phyloP scores from a whole-genome alignment of 208 protist species.

The Jaenimonas drosophilae region DNA sequence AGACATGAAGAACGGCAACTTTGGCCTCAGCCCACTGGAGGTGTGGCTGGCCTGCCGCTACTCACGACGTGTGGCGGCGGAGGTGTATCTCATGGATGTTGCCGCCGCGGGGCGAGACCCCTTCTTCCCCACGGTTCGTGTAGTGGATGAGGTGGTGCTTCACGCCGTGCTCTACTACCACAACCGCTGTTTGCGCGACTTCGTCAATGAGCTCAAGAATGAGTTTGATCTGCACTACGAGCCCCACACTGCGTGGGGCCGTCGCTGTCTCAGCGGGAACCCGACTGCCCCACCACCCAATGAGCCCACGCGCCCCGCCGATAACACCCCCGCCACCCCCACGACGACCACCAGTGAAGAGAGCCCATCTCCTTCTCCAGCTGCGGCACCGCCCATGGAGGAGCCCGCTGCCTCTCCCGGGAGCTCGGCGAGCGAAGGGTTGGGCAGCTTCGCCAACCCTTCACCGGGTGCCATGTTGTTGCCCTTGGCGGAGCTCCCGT shows the following conservation, averaged over 20 bases:
- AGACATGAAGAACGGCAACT: constrained; percentile 34
- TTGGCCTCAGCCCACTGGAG: constrained; percentile 53
- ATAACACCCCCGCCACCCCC: too few species aligned
- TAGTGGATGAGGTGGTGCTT: constrained; percentile 75
- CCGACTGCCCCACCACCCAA: too few species aligned
- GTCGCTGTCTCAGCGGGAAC: constrained; percentile 11
- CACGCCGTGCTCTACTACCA: constrained; percentile 81
- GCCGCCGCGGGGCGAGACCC: constrained; percentile 42
- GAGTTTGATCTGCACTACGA: constrained; percentile 56
- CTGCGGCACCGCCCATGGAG: too few species aligned
- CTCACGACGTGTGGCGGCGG: constrained; percentile 40
- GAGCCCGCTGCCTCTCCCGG: too few species aligned
- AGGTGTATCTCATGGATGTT: constrained; percentile 80
- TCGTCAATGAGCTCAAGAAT: constrained; percentile 43
- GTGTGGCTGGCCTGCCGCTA: constrained; percentile 67
- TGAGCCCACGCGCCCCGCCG: too few species aligned
- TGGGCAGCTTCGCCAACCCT: too few species aligned
- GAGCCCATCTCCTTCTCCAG: too few species aligned
- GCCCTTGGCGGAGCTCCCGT: neutral
- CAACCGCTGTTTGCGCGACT: constrained; percentile 59
- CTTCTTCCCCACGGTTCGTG: constrained; percentile 36
- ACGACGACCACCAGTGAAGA: too few species aligned
- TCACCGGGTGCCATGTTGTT: too few species aligned
- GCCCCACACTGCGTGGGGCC: constrained; percentile 45
- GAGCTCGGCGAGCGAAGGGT: too few species aligned